These are phyloP conservation scores for Laetiporus sulphureus DNA, from an alignment of 1,284 basidiomycete species.

Conservation along the genomic window DNA sequence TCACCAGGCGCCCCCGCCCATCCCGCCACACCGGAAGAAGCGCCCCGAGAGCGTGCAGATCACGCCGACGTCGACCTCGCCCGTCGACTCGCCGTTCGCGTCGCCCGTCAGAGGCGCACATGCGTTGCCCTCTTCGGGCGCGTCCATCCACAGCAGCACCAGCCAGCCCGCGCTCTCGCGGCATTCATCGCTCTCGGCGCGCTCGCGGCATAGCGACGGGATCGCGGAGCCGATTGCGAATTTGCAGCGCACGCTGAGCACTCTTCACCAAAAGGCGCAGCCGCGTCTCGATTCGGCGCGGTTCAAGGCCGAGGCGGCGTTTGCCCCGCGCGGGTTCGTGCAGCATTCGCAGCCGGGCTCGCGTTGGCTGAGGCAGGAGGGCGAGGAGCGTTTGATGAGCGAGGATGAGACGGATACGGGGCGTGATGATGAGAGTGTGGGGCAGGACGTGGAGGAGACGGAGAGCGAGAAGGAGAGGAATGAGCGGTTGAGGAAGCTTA, in stretches of 20 bases:
- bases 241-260: slow-evolving; percentile 41
- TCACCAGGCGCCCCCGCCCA: slow-evolving; percentile 35
- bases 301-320: slow-evolving; percentile 65
- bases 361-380: slow-evolving; percentile 21
- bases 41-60: slow-evolving; percentile 59
- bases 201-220: slow-evolving; percentile 15
- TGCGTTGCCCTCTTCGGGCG: no score
- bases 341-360: slow-evolving; percentile 21
- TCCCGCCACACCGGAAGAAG: slow-evolving; percentile 38
- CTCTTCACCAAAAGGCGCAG: slow-evolving; percentile 40
- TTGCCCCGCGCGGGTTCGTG: slow-evolving; percentile 53
- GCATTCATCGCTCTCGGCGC: slow-evolving; percentile 29
- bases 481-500: slow-evolving; percentile 24
- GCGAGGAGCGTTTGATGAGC: slow-evolving; percentile 23
- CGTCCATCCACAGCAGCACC: slow-evolving; percentile 10
- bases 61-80: slow-evolving; percentile 12
- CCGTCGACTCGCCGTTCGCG: slow-evolving; percentile 12
- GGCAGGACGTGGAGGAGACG: slow-evolving; percentile 14
- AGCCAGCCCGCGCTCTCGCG: slow-evolving; percentile 25
- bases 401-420: slow-evolving; percentile 15
- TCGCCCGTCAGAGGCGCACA: no score
- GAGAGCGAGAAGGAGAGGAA: slow-evolving; percentile 19
- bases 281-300: slow-evolving; percentile 43
- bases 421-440: slow-evolving; percentile 14
- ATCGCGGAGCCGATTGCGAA: slow-evolving; percentile 25